These are phyloP conservation scores for Tilletia horrida DNA, from an alignment of 1,284 basidiomycete genomes.

Conservation along the genomic window DNA sequence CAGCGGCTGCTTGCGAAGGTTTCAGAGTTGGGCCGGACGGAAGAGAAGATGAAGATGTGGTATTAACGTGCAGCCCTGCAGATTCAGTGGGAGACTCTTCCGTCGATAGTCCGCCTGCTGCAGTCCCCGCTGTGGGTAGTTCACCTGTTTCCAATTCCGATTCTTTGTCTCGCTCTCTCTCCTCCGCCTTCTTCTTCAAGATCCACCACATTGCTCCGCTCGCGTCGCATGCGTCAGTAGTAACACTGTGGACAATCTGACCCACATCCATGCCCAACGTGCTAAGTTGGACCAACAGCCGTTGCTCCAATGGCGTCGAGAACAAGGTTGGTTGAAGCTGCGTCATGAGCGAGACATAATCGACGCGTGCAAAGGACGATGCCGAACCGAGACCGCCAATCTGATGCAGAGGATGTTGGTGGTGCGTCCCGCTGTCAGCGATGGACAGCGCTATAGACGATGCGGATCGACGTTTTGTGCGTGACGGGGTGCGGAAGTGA, in stretches of 20 bases:
- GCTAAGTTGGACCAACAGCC: conserved; percentile 72
- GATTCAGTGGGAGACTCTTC: background rate
- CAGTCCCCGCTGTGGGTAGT: conserved; percentile 22
- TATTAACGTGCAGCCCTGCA: too few relatives aligned
- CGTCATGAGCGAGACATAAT: conserved; percentile 39
- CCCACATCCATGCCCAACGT: conserved; percentile 83
- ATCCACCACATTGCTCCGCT: conserved; percentile 96
- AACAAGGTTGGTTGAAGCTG: conserved; percentile 75
- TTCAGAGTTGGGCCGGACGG: too few relatives aligned
- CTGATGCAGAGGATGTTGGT: background rate
- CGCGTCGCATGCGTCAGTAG: conserved; percentile 86
- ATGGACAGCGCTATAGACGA: conserved; percentile 55
- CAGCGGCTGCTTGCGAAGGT: too few relatives aligned
- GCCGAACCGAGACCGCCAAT: background rate
- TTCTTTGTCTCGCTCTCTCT: conserved; percentile 58
- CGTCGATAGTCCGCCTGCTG: background rate
- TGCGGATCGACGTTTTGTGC: conserved; percentile 89
- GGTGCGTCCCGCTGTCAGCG: conserved; percentile 29
- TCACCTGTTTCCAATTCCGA: conserved; percentile 14
- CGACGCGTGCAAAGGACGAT: background rate
- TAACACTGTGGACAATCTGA: conserved; percentile 88
- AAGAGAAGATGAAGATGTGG: too few relatives aligned
- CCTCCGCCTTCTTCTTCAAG: conserved; percentile 74
- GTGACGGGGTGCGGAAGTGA: conserved; percentile 76
- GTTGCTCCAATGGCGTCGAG: conserved; percentile 71